Conservation (phyloP, 2,329 filamentous ascomycete species). For the Diaporthe batatas region DNA sequence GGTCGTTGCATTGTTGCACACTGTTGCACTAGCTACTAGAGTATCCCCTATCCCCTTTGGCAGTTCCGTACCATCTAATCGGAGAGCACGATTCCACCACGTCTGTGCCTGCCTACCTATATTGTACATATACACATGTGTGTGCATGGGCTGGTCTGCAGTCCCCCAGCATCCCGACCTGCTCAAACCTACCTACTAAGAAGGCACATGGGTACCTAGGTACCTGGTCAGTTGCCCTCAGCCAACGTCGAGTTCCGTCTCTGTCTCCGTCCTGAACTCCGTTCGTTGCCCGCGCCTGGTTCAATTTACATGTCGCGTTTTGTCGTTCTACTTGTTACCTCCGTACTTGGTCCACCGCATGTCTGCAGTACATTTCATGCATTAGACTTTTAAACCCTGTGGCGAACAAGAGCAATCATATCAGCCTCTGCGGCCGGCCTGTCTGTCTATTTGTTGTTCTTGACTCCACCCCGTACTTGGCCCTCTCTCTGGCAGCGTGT, state of each 20-base stretch:
- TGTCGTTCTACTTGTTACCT: neutral
- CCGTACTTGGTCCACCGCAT: neutral
- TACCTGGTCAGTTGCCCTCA: neutral
- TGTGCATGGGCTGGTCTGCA: neutral
- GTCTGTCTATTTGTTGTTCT: conserved; percentile 5
- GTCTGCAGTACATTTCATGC: neutral
- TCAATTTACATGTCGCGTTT: neutral
- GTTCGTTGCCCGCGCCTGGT: too few relatives aligned
- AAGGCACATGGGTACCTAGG: too few relatives aligned
- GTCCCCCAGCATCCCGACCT: neutral
- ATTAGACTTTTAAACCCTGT: neutral
- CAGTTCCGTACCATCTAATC: conserved; percentile 17
- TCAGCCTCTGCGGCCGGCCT: conserved; percentile 4
- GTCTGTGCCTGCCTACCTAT: neutral
- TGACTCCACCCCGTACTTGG: neutral
- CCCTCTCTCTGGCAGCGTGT: conserved; percentile 8
- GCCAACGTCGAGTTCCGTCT: neutral
- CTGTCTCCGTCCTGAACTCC: too few relatives aligned
- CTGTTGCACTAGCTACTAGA: neutral
- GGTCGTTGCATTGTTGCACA: conserved; percentile 17
- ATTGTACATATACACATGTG: too few relatives aligned
- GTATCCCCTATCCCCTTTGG: conserved; percentile 17
- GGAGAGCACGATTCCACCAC: neutral
- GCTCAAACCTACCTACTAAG: too few relatives aligned
- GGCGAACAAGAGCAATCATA: neutral